Evolutionary conservation across 345 rosid genomes (phyloP).

Genomic region (Eucalyptus shirleyi): DNA sequence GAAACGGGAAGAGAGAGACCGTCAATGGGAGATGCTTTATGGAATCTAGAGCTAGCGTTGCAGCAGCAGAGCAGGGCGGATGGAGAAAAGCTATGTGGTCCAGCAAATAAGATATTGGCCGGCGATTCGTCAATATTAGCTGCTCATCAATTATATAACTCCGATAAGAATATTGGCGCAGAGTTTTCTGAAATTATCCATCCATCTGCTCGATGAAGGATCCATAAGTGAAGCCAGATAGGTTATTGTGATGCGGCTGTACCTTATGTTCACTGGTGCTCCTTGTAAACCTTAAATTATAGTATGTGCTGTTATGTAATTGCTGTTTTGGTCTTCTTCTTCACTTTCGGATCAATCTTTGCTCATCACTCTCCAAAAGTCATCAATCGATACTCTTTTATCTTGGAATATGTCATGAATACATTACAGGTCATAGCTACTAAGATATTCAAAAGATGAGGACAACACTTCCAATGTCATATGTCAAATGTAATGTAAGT

Average conservation of each 20-base stretch:
- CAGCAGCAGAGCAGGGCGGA: neutral
- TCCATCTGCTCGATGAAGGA: constrained; percentile 3
- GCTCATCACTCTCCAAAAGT: neutral
- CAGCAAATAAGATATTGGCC: neutral
- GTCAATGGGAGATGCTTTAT: neutral
- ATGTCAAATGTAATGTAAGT: neutral
- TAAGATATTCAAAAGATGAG: neutral
- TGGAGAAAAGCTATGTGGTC: neutral
- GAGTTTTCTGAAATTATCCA: constrained; percentile 14
- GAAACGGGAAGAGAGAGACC: constrained; percentile 1
- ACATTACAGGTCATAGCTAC: neutral
- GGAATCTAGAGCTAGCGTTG: constrained; percentile 8
- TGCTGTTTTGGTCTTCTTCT: neutral
- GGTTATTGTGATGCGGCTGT: neutral
- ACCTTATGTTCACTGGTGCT: neutral
- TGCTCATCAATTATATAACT: neutral
- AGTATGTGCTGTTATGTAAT: neutral
- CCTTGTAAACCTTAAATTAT: neutral
- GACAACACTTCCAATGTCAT: neutral
- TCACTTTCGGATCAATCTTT: neutral
- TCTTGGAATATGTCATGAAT: neutral
- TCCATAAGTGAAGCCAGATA: neutral
- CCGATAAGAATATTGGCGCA: neutral
- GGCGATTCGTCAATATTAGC: neutral
- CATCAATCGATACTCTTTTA: neutral